phyloP scores from a whole-genome alignment of 192 early-diverging fungal genomes.

The Coemansia sp. region DNA sequence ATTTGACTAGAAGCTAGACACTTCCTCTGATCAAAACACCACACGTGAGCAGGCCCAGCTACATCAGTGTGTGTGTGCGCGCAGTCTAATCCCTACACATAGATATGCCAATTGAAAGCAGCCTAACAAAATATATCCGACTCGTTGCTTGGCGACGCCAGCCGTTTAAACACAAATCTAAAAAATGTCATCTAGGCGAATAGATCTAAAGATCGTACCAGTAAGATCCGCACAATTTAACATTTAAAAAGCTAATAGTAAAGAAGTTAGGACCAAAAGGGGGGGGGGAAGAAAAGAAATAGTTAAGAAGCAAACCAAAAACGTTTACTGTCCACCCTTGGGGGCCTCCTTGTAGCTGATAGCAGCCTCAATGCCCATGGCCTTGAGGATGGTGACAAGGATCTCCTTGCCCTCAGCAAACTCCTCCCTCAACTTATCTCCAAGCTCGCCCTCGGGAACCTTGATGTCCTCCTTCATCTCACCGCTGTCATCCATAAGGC shows the following conservation, averaged over 20 bases:
- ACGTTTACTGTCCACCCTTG: slow-evolving; percentile 8
- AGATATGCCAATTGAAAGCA: too few relatives aligned
- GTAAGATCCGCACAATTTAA: neutral
- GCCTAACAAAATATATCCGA: too few relatives aligned
- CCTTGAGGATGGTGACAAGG: slow-evolving; percentile 77
- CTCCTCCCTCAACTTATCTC: slow-evolving; percentile 67
- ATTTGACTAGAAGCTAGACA: too few relatives aligned
- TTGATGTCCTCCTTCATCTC: slow-evolving; percentile 95
- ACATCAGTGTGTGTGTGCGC: too few relatives aligned
- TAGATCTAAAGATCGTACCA: too few relatives aligned
- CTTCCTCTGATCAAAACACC: too few relatives aligned
- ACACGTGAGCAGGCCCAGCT: too few relatives aligned
- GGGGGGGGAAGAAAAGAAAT: neutral
- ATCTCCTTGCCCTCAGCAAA: slow-evolving; percentile 83
- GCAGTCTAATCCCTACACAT: too few relatives aligned
- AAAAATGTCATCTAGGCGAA: too few relatives aligned
- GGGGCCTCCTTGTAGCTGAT: slow-evolving; percentile 70
- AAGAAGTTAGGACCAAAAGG: neutral
- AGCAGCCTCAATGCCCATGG: slow-evolving; percentile 93
- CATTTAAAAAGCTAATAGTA: neutral
- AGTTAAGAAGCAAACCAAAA: neutral
- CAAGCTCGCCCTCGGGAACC: slow-evolving; percentile 83
- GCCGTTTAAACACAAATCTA: too few relatives aligned
- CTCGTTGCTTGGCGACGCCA: too few relatives aligned
- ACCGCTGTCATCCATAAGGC: slow-evolving; percentile 82